phyloP scores from a whole-genome alignment of 1,284 basidiomycete genomes.

The Pholiota adiposa region DNA sequence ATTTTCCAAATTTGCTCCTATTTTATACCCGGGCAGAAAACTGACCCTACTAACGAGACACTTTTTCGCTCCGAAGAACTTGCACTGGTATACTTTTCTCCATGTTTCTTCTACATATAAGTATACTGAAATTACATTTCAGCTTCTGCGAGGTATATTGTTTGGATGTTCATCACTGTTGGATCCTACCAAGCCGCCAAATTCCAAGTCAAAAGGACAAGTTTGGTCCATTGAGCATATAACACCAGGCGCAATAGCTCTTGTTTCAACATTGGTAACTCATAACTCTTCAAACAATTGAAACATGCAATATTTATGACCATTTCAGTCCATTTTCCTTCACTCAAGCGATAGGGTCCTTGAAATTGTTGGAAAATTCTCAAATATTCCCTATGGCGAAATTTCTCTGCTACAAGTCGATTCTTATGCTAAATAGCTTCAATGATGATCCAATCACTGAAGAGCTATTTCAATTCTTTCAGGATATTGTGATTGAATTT shows the following conservation, averaged over 20 bases:
- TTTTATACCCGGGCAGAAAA: not conserved
- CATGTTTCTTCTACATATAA: no score
- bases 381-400: slow-evolving; percentile 3
- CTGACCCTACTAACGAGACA: not conserved
- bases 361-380: not conserved
- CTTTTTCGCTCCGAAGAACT: not conserved
- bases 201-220: not conserved
- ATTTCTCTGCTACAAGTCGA: not conserved
- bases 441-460: not conserved
- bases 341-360: not conserved
- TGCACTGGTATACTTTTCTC: not conserved
- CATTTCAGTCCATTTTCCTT: not conserved
- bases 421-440: not conserved
- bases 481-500: not conserved
- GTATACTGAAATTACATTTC: not conserved
- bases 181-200: not conserved
- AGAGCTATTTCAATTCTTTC: not conserved
- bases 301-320: no score
- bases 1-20: slow-evolving; percentile 3
- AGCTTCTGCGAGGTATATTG: not conserved
- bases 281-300: no score
- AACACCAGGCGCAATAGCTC: not conserved
- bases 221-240: not conserved
- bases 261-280: not conserved
- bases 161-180: not conserved